Evolutionary conservation across 2,329 filamentous ascomycete species (phyloP).

Genomic region (Pseudocercospora ulei): DNA sequence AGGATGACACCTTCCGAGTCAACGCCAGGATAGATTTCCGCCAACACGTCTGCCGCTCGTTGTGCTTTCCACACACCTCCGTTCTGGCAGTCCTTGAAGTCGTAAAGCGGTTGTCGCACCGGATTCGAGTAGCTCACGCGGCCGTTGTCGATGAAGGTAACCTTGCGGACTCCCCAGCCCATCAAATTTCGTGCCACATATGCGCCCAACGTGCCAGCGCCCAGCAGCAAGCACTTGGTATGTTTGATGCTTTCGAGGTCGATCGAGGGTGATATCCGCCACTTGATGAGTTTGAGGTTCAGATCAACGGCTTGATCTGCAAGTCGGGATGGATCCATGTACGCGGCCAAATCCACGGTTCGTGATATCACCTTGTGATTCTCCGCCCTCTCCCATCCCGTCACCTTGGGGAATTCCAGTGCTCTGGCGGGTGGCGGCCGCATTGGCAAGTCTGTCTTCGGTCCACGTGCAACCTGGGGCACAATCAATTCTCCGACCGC

Average conservation of each 20-base stretch:
- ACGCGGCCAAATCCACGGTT: constrained; percentile 73
- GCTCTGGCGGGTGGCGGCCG: constrained; percentile 35
- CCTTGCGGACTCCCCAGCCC: constrained; percentile 90
- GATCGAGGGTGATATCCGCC: constrained; percentile 82
- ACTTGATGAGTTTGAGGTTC: constrained; percentile 97
- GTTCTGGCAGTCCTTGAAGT: constrained; percentile 75
- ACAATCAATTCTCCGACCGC: constrained; percentile 30
- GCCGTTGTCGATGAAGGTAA: constrained; percentile 92
- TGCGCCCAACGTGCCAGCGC: constrained; percentile 83
- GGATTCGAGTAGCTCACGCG: constrained; percentile 93
- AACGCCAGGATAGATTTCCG: constrained; percentile 82
- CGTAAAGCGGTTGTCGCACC: constrained; percentile 85
- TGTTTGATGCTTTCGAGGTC: constrained; percentile 81
- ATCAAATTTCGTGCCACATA: constrained; percentile 88
- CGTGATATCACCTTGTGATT: constrained; percentile 67
- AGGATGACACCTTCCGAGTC: constrained; percentile 70
- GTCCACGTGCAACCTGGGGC: constrained; percentile 16
- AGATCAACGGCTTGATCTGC: constrained; percentile 92
- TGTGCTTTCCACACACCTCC: constrained; percentile 77
- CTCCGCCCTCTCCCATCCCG: constrained; percentile 84
- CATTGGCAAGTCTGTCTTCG: constrained; percentile 13
- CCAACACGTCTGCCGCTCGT: constrained; percentile 68
- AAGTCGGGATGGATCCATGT: constrained; percentile 79
- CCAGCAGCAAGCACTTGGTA: constrained; percentile 80
- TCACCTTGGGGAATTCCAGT: constrained; percentile 60